Evolutionary conservation across 2,329 filamentous ascomycete species (phyloP).

Genomic region (Fusarium robinianum): DNA sequence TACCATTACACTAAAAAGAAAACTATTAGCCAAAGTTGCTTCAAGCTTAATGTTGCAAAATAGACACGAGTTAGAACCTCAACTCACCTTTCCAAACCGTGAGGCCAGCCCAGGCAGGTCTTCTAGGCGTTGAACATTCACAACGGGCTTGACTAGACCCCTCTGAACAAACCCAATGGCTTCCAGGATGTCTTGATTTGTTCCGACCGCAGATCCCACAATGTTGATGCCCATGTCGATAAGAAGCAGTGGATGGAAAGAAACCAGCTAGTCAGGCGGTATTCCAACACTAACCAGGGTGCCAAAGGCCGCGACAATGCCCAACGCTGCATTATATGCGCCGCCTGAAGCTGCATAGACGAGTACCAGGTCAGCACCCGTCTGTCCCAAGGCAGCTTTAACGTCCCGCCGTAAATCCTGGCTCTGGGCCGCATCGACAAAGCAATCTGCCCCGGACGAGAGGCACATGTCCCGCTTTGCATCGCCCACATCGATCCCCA

Average conservation of each 20-base stretch:
- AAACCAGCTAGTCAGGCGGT: slow-evolving; percentile 30
- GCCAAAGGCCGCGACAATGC: slow-evolving; percentile 36
- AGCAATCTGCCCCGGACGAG: slow-evolving; percentile 42
- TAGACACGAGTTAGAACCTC: no score
- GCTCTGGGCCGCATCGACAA: slow-evolving; percentile 40
- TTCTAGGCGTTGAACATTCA: background rate
- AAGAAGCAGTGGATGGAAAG: slow-evolving; percentile 41
- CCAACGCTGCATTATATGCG: slow-evolving; percentile 42
- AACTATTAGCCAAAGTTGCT: no score
- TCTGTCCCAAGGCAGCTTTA: slow-evolving; percentile 7
- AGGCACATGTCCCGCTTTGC: slow-evolving; percentile 38
- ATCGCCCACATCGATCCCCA: slow-evolving; percentile 44
- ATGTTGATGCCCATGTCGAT: slow-evolving; percentile 42
- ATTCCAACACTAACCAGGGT: slow-evolving; percentile 46
- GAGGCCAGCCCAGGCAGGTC: no score
- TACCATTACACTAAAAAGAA: no score
- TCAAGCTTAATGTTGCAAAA: no score
- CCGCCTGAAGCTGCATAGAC: slow-evolving; percentile 35
- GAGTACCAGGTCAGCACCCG: slow-evolving; percentile 34
- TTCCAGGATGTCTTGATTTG: slow-evolving; percentile 43
- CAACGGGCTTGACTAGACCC: slow-evolving; percentile 3
- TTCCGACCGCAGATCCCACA: slow-evolving; percentile 43
- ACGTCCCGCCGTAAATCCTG: background rate
- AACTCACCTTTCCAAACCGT: no score
- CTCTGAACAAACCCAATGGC: slow-evolving; percentile 44